phyloP scores from a whole-genome alignment of 2,329 filamentous ascomycete species.

The Phaeosphaeria sp. region DNA sequence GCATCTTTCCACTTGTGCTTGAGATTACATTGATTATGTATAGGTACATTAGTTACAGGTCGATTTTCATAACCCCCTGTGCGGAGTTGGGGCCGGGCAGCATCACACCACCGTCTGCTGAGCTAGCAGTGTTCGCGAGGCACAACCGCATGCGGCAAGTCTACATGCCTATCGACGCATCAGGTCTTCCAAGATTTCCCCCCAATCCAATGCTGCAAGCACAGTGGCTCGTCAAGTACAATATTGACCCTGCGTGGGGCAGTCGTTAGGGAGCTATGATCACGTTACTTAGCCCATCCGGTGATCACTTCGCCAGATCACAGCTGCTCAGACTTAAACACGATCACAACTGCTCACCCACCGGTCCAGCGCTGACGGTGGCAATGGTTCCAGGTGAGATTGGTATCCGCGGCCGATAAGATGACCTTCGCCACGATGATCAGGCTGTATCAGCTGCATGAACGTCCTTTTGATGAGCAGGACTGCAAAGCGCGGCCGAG shows the following conservation, averaged over 20 bases:
- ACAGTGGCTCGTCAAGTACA: too few relatives aligned
- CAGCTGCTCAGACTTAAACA: not conserved
- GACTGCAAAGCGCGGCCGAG: constrained; percentile 8
- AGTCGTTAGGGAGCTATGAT: too few relatives aligned
- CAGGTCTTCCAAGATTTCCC: too few relatives aligned
- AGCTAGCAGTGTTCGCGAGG: constrained; percentile 1
- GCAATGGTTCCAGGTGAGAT: not conserved
- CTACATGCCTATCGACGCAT: not conserved
- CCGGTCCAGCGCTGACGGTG: not conserved
- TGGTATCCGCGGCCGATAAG: constrained; percentile 8
- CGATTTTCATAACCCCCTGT: not conserved
- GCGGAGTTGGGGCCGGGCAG: not conserved
- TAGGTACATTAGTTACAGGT: not conserved
- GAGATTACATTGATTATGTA: not conserved
- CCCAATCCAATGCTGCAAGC: too few relatives aligned
- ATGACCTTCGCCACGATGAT: not conserved
- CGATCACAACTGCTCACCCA: not conserved
- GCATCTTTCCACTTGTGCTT: not conserved
- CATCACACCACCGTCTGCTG: constrained; percentile 9
- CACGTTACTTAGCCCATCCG: too few relatives aligned
- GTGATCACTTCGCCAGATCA: too few relatives aligned
- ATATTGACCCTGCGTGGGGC: too few relatives aligned
- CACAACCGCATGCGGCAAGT: not conserved
- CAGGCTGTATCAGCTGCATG: not conserved
- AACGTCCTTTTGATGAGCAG: not conserved